These are phyloP conservation scores for Escovopsis sp. DNA, from an alignment of 2,329 filamentous ascomycete genomes.

Conservation along the genomic window DNA sequence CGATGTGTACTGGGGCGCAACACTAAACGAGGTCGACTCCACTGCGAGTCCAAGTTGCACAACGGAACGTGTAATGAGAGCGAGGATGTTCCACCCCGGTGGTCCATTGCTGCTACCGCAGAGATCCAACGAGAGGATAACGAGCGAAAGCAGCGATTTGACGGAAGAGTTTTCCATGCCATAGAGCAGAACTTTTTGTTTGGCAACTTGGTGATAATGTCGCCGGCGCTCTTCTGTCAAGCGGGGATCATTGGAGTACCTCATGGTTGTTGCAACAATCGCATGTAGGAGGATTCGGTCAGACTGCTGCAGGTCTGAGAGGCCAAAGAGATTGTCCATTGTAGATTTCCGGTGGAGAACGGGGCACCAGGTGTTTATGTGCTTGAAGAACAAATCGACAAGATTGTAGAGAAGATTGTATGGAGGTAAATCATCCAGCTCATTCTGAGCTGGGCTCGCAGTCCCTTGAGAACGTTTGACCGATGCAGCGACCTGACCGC, in stretches of 20 bases:
- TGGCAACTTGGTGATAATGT: slow-evolving; percentile 66
- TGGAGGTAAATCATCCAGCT: slow-evolving; percentile 58
- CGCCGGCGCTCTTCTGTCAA: slow-evolving; percentile 58
- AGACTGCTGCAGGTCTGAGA: slow-evolving; percentile 60
- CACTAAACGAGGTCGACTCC: slow-evolving; percentile 64
- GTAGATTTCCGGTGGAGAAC: slow-evolving; percentile 79
- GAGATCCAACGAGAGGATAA: slow-evolving; percentile 74
- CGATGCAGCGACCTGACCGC: slow-evolving; percentile 19
- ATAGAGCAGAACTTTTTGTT: slow-evolving; percentile 74
- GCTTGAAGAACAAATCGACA: slow-evolving; percentile 64
- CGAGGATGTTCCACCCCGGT: slow-evolving; percentile 83
- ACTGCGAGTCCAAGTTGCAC: slow-evolving; percentile 78
- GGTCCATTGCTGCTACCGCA: slow-evolving; percentile 80
- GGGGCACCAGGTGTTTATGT: slow-evolving; percentile 74
- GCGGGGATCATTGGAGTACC: slow-evolving; percentile 65
- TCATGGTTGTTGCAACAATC: slow-evolving; percentile 75
- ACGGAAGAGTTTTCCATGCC: slow-evolving; percentile 83
- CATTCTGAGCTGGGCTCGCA: slow-evolving; percentile 16
- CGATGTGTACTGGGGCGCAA: slow-evolving; percentile 65
- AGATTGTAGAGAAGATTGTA: slow-evolving; percentile 60
- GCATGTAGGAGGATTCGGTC: slow-evolving; percentile 75
- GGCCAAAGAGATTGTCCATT: slow-evolving; percentile 67
- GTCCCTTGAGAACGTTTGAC: slow-evolving; percentile 31
- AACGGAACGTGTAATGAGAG: slow-evolving; percentile 74
- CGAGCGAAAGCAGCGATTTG: slow-evolving; percentile 71